Evolutionary conservation across 2,329 filamentous ascomycete genomes (phyloP).

Genomic region (Neocatenulostroma microsporum): DNA sequence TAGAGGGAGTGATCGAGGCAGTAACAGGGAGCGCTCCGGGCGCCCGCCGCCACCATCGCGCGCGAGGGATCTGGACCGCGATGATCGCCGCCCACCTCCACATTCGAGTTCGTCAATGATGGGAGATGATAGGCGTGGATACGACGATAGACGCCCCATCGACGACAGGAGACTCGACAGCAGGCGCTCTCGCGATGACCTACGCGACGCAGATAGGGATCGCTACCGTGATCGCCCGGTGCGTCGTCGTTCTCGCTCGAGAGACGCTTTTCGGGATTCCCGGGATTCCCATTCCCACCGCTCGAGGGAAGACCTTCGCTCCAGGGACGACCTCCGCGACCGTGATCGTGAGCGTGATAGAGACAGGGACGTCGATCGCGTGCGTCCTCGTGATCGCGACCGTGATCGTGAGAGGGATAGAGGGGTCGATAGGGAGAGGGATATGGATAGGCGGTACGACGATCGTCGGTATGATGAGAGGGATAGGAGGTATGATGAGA

Average conservation of each 20-base stretch:
- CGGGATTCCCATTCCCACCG: no score
- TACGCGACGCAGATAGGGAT: conserved; percentile 12
- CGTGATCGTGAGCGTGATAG: conserved; percentile 15
- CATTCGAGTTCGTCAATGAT: no score
- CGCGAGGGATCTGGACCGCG: conserved; percentile 1
- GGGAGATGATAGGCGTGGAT: neutral
- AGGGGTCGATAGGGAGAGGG: conserved; percentile 17
- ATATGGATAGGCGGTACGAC: conserved; percentile 22
- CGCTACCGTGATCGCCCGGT: conserved; percentile 21
- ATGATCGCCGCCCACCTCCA: conserved; percentile 1
- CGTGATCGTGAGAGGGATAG: conserved; percentile 17
- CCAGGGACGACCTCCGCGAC: conserved; percentile 3
- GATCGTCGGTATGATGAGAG: conserved; percentile 22
- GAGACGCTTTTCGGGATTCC: no score
- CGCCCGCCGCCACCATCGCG: no score
- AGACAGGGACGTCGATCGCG: conserved; percentile 17
- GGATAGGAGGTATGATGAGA: conserved; percentile 10
- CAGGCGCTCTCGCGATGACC: conserved; percentile 2
- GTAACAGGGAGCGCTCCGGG: conserved; percentile 2
- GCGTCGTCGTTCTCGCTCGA: conserved; percentile 11
- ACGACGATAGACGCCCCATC: neutral
- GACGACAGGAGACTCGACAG: no score
- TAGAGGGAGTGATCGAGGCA: no score
- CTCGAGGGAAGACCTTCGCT: conserved; percentile 6
- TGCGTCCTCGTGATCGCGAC: conserved; percentile 19